Evolutionary conservation across 2,329 filamentous ascomycete species (phyloP), one percentile per base, ranked within the genome.

Genomic region (Fusarium xyrophilum): DNA sequence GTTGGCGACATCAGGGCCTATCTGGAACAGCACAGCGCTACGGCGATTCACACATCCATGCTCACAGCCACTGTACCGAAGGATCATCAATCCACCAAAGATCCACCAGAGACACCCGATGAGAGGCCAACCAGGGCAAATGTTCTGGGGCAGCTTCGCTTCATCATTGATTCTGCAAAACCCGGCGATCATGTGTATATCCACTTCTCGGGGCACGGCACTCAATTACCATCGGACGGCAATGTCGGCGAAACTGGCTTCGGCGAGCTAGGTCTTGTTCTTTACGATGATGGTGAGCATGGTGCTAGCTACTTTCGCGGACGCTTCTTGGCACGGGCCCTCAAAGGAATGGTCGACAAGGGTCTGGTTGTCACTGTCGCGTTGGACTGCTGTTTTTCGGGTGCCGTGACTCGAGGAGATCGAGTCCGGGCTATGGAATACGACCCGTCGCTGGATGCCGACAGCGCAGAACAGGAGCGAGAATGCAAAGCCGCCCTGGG

Each of bases 181-280:
- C 15, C 44, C 0, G 27, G 44, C 8, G 44, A 47, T 32, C 44
- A 47, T 7, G n/a, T 47, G 0, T 32, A 47, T 5, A 23, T 47
- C 7, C 44, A 47, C 28, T 47, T 47, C 44, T 47, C 44, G 0
- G 44, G 44, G 1, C 44, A 47, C 3, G 44, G 44, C 0, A 5
- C n/a, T 10, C 44, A 23, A 32, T 21, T 32, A 5, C 44, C n/a
- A 14, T 23, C 44, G 0, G 28, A 47, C 0, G n/a, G 44, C 7
- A 47, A 23, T 4, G 2, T 23, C 13, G 44, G 44, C 11, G 44
- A 32, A 23, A 19, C 27, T 3, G 28, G 44, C 5, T 47, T 47
- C 1, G 44, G 44, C 2, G 44, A 47, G 44, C 0, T 32, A 0
- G n/a, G 28, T 0, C 14, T 47, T 17, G 44, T 47, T 0, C 44